Base-by-base conservation (phyloP, 1,284 basidiomycete genomes). In the Cronartium ribicola region DNA sequence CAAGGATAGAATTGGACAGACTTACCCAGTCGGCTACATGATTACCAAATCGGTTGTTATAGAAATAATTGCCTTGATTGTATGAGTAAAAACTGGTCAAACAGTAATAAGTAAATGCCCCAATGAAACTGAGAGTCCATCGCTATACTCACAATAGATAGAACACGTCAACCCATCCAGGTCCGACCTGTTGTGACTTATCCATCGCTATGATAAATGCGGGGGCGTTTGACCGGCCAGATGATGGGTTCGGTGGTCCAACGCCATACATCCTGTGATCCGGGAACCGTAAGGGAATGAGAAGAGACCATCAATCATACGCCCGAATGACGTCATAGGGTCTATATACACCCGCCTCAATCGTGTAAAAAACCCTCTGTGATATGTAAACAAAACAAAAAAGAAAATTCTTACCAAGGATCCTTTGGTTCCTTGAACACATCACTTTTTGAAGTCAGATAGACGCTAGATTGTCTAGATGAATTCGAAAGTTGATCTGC, bases 51-150 rank as follows among this genome's bases (percentile, higher is more conserved):
- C 68, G 68, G 22, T 70, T 70, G 40, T 70, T 70, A 20, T 46
- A 70, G n/a, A 70, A 70, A 59, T 70, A 70, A 37, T 70, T 70
- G 11, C 68, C 68, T 51, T 51, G 68, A 46, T 70, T 70, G 41
- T 70, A 70, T 20, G 68, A 61, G 60, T 70, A 70, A 51, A 70
- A 70, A 29, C 66, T 67, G 46, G 29, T 48, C 11, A 11, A 66
- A 41, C 6, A 36, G 7, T 13, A 7, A 17, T 8, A 22, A 36
- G 6, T 66, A 20, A 40, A 20, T 17, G 39, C 17, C 48, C 29
- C 22, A 66, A 46, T 20, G 0, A n/a, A 41, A 46, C 13, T 44
- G 20, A 22, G 40, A 29, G 29, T 29, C 29, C 29, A 29, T 29
- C 29, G 10, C 17, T 14, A 3, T 39, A 37, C 66, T 59, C n/a